Conservation (phyloP, 2,329 filamentous ascomycete genomes). For the Lojkania enalia region DNA sequence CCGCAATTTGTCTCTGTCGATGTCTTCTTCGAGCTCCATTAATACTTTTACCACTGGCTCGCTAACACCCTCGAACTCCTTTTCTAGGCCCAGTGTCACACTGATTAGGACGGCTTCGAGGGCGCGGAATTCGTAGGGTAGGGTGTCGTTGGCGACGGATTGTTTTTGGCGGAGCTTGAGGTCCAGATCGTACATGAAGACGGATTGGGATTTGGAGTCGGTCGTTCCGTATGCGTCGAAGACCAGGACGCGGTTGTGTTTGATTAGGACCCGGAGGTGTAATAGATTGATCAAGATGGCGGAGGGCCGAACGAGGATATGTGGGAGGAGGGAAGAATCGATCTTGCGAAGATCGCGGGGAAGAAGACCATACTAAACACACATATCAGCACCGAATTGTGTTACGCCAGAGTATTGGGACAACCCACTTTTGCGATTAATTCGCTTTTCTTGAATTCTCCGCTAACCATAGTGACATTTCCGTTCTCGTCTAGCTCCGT, state of each 20-base stretch:
- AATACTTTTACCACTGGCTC: constrained; percentile 90
- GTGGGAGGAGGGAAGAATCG: constrained; percentile 91
- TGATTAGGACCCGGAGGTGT: constrained; percentile 95
- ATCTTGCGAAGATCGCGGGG: constrained; percentile 97
- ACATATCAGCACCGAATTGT: constrained; percentile 14
- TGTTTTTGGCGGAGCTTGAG: constrained; percentile 86
- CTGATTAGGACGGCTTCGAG: constrained; percentile 94
- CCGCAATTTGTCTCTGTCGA: constrained; percentile 90
- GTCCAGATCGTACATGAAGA: constrained; percentile 97
- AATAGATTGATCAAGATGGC: constrained; percentile 94
- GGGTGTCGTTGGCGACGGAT: constrained; percentile 51
- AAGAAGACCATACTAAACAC: constrained; percentile 78
- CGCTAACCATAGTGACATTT: constrained; percentile 87
- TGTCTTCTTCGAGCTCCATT: constrained; percentile 91
- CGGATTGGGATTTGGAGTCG: constrained; percentile 90
- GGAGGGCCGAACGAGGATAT: constrained; percentile 90
- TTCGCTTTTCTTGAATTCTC: constrained; percentile 97
- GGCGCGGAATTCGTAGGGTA: constrained; percentile 95
- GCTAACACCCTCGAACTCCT: constrained; percentile 90
- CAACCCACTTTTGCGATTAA: constrained; percentile 81
- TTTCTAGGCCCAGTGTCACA: constrained; percentile 87
- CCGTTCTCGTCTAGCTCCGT: constrained; percentile 94
- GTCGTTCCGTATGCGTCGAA: constrained; percentile 96
- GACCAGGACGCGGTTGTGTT: constrained; percentile 88
- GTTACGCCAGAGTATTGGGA: background rate